These are phyloP conservation scores for Penicillium hordei DNA, from an alignment of 2,329 filamentous ascomycete genomes.

Conservation along the genomic window DNA sequence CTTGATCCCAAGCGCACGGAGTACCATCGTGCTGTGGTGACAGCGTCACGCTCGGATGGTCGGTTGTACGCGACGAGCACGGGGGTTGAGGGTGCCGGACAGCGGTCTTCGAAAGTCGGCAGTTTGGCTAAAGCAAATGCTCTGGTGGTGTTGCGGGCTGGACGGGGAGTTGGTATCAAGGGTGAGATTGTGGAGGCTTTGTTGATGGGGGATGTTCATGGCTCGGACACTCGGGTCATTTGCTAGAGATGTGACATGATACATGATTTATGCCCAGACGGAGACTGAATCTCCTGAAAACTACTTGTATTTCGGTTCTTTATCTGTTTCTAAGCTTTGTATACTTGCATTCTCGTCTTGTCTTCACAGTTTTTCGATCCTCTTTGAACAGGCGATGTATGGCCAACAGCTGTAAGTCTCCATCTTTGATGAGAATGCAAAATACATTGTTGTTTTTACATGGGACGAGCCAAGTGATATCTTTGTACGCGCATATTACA, in stretches of 20 bases:
- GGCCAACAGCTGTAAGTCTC: background rate
- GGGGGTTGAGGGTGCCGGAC: slow-evolving; percentile 60
- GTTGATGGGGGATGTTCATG: slow-evolving; percentile 63
- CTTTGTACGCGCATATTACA: background rate
- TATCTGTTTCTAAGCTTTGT: slow-evolving; percentile 3
- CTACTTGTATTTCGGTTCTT: background rate
- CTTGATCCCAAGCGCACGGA: slow-evolving; percentile 77
- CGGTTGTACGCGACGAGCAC: slow-evolving; percentile 74
- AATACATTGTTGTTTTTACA: background rate
- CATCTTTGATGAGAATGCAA: background rate
- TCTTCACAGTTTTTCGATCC: background rate
- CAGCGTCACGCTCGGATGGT: slow-evolving; percentile 62
- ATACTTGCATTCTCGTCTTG: background rate
- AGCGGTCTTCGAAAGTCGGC: slow-evolving; percentile 85
- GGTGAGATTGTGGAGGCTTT: slow-evolving; percentile 74
- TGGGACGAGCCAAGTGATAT: background rate
- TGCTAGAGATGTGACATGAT: slow-evolving; percentile 17
- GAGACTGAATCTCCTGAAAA: slow-evolving; percentile 16
- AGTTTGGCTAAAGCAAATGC: slow-evolving; percentile 89
- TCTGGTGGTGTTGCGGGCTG: slow-evolving; percentile 62
- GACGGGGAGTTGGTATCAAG: slow-evolving; percentile 59
- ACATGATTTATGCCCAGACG: background rate
- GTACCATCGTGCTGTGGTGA: slow-evolving; percentile 83
- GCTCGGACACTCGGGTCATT: slow-evolving; percentile 22
- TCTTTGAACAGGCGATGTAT: background rate